These are phyloP conservation scores for Tephrocybe sp. DNA, from an alignment of 768 basidiomycete genomes.

Conservation along the genomic window DNA sequence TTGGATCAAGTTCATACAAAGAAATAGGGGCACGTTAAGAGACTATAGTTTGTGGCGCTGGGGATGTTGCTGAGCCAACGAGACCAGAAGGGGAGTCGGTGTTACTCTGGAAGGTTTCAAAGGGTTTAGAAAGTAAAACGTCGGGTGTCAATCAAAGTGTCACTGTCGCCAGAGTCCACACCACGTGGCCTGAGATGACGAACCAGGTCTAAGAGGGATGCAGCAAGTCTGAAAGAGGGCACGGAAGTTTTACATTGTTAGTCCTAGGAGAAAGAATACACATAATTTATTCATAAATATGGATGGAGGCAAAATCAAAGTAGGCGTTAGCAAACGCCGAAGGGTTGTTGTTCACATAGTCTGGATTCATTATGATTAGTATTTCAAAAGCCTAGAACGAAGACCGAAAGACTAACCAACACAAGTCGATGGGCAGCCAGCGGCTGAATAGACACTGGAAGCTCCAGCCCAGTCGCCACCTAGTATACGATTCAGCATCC, in stretches of 20 bases:
- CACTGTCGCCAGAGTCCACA: no score
- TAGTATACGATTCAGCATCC: conserved; percentile 16
- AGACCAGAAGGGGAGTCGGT: no score
- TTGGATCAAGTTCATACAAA: conserved; percentile 49
- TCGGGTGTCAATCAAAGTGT: no score
- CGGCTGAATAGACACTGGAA: conserved; percentile 31
- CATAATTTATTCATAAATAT: conserved; percentile 28
- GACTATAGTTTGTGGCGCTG: no score
- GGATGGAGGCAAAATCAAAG: conserved; percentile 66
- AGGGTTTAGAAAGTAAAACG: no score
- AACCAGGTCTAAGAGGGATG: no score
- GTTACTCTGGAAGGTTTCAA: no score
- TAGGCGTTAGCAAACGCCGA: conserved; percentile 63
- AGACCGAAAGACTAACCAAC: conserved; percentile 35
- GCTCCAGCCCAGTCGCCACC: conserved; percentile 60
- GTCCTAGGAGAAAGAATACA: no score
- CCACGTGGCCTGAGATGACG: no score
- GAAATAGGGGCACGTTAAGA: conserved; percentile 27
- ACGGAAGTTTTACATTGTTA: no score
- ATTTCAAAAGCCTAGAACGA: not conserved
- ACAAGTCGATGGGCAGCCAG: conserved; percentile 56
- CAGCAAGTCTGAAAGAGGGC: no score
- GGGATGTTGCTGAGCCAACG: no score
- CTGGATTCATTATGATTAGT: conserved; percentile 24
- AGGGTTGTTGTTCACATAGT: conserved; percentile 67